Evolutionary conservation across 768 basidiomycete genomes (phyloP), one percentile per base, ranked within the genome.

Genomic region (Leccinum pellstonianum): DNA sequence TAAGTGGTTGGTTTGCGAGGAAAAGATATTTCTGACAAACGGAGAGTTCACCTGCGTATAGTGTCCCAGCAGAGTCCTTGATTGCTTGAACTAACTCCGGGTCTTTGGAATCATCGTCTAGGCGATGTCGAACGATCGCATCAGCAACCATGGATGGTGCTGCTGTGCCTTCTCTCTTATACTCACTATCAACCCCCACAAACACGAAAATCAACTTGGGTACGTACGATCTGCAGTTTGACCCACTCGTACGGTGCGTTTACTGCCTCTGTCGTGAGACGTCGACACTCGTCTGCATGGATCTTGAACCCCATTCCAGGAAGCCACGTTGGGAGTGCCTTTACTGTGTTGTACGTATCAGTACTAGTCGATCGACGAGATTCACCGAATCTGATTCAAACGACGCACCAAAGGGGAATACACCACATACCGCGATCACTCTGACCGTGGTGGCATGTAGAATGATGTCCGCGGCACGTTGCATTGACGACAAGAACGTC

Each of bases 11-110:
- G 43, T 43, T 43, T 43, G 2, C 0, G 5, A 0, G n/a, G 5
- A 19, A 19, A 17, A 19, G 2, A 43, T 43, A n/a, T 7, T 27
- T 29, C 14, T 31, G 9, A 17, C 12, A 15, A 25, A 25, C 6
- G 23, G 23, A 12, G 48, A 14, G 14, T 23, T 67, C 43, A 69
- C 69, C 69, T 55, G 56, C 41, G 35, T 63, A 71, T 5, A 64
- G 27, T 2, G 64, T 54, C 19, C 59, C 68, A 15, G 51, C n/a
- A 17, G 51, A 14, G 1, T 52, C 29, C 31, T 52, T 52, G 17
- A 31, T 52, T 19, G 51, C 51, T 33, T 52, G 51, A 29, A 33
- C n/a, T n/a, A 52, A 25, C 31, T 33, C 51, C 5, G 31, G 27
- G 51, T 52, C 29, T n/a, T 52, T 33, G 5, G 51, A 52, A n/a